Evolutionary conservation across 495 filamentous ascomycete genomes (phyloP).

Genomic region (Aspergillus avenaceus): DNA sequence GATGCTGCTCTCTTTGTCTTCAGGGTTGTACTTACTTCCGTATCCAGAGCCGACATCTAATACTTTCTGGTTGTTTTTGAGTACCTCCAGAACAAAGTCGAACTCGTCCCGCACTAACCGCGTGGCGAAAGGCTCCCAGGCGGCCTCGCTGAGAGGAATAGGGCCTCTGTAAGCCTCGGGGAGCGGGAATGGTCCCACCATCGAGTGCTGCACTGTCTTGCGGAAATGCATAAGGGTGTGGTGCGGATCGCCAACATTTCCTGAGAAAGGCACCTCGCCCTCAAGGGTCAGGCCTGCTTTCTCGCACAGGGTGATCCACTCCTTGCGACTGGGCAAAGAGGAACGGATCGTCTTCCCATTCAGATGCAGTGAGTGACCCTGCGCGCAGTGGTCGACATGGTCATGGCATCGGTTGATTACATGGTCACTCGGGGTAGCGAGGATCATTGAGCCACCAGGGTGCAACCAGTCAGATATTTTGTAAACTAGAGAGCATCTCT

Average conservation of each 20-base stretch:
- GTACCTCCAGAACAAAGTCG: background rate
- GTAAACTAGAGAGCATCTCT: background rate
- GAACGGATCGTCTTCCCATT: background rate
- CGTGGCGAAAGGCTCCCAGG: background rate
- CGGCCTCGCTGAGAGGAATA: background rate
- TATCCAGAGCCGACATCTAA: slow-evolving; percentile 1
- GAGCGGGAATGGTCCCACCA: slow-evolving; percentile 1
- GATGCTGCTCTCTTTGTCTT: background rate
- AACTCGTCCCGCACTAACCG: slow-evolving; percentile 1
- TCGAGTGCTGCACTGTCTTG: background rate
- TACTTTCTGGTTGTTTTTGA: slow-evolving; percentile 1
- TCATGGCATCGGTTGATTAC: background rate
- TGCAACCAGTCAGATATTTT: background rate
- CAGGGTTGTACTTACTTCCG: background rate
- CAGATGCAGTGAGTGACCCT: background rate
- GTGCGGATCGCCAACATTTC: background rate
- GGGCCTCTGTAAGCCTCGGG: background rate
- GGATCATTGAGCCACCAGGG: background rate
- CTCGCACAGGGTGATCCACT: background rate
- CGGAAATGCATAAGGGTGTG: background rate
- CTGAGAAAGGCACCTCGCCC: background rate
- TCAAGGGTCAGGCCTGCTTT: background rate
- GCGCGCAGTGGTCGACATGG: background rate
- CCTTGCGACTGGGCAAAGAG: background rate
- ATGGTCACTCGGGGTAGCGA: background rate